Base-by-base conservation (phyloP, 2,329 filamentous ascomycete species). In the Ophiosphaerella herpotricha region DNA sequence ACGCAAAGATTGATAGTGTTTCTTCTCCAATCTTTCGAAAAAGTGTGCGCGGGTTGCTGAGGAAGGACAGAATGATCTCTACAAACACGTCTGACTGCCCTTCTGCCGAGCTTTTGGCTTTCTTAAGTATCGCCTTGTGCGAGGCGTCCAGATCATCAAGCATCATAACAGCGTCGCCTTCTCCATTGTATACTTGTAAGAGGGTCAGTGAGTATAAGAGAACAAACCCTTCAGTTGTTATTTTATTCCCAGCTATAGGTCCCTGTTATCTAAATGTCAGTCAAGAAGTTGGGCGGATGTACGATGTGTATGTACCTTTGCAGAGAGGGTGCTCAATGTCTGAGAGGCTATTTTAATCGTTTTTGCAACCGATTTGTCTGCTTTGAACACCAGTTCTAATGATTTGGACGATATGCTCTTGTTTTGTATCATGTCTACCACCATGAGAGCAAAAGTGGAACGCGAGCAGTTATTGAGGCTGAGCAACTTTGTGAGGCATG, bases 21-120 rank as follows among this genome's bases (percentile, higher is more conserved):
- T 94, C 89, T 67, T 93, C 87, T 5, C 91, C 90, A 45, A 95
- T 87, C 62, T 92, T 90, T 26, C 91, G 85, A 77, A 96, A 89
- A 43, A 97, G 78, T 8, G 87, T 85, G 1, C 92, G 96, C 3
- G 88, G 89, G 54, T 91, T 90, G 0, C 91, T 90, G 2, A 95
- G 84, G 75, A 97, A 91, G 44, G 90, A 90, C n/a, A 97, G 79
- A 7, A 99, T 75, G 43, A 97, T 89, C 66, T 97, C 94, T 2
- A 97, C 85, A 0, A 90, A 88, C 4, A 64, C 59, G 45, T 71
- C 60, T 21, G 64, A 61, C 8, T 57, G 63, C 29, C 67, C 59
- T 8, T 48, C 35, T 5, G 50, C 43, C 48, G 63, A 51, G 58
- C 67, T 39, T 55, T 66, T 52, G 14, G 39, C 24, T 54, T 69